Evolutionary conservation across 805 yeast genomes (phyloP), one percentile per base, ranked within the genome.

Genomic region (Candida insectorum): DNA sequence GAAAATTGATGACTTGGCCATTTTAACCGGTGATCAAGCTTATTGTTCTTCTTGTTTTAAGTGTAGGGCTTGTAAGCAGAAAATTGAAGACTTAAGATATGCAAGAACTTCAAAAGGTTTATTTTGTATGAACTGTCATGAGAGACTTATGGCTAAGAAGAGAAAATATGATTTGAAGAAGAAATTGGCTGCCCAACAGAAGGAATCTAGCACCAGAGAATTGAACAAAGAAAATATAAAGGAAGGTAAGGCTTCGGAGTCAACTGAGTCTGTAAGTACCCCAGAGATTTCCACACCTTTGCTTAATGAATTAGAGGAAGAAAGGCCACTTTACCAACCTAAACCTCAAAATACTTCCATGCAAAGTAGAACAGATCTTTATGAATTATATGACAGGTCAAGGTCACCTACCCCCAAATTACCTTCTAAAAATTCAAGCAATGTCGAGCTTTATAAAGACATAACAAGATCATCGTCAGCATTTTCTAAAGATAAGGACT

Each of bases 21-120:
- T 93, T 19, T 68, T 91, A 21, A 88, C 97, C 1, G 96, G 96
- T 16, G 94, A 93, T 48, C 91, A 85, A 54, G 96, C 97, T 3
- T 93, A 86, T 57, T 93, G 97, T 57, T 77, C 94, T 6, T 70
- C 72, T 31, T 91, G 98, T 58, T 93, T 91, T 64, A 79, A 79
- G 49, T 91, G 98, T 58, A 77, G 91, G 31, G 81, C 85, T 47
- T 91, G 98, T 64, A 81, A 83, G 54, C 75, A 75, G 41, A 80
- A 81, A 37, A 91, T 91, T 41, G 94, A 84, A 51, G 95, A 91
- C 59, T 65, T 89, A 44, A 72, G 88, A 45, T 93, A 93, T 56
- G 97, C 97, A 11, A 73, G 95, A 52, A 91, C 97, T 0, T 81
- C 89, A 26, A 89, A 85, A 50, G 97, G 97, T 0, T 65, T 91